Evolutionary conservation across 495 filamentous ascomycete species (phyloP).

Genomic region (Penicillium lagena): DNA sequence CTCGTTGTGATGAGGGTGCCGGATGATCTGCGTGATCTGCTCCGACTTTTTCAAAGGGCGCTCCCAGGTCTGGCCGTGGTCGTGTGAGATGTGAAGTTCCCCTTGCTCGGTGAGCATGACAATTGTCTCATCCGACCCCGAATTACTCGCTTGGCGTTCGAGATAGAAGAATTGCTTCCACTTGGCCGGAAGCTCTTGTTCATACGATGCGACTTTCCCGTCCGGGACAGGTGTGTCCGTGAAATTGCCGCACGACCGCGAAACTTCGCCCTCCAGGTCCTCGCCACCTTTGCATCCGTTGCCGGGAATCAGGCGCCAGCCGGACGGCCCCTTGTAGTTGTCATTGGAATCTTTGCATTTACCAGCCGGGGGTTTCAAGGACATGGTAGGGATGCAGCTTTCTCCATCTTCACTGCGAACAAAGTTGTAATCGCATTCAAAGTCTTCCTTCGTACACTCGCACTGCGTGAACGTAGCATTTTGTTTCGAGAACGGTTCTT

Average conservation of each 20-base stretch:
- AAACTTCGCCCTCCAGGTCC: slow-evolving; percentile 36
- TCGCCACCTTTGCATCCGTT: slow-evolving; percentile 63
- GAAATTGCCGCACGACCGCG: slow-evolving; percentile 45
- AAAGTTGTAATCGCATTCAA: slow-evolving; percentile 94
- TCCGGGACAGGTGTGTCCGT: slow-evolving; percentile 40
- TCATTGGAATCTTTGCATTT: slow-evolving; percentile 60
- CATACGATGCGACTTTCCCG: slow-evolving; percentile 48
- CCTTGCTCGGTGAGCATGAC: slow-evolving; percentile 64
- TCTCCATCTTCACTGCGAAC: slow-evolving; percentile 54
- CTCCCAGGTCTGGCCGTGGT: slow-evolving; percentile 85
- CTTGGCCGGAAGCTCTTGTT: slow-evolving; percentile 50
- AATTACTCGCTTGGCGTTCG: slow-evolving; percentile 64
- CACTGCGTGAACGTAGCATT: slow-evolving; percentile 59
- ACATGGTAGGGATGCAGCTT: slow-evolving; percentile 56
- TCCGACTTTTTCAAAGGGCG: slow-evolving; percentile 50
- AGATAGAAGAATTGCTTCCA: slow-evolving; percentile 69
- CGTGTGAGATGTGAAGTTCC: slow-evolving; percentile 62
- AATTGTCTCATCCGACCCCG: slow-evolving; percentile 70
- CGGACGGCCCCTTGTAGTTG: slow-evolving; percentile 76
- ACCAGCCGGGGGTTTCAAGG: slow-evolving; percentile 44
- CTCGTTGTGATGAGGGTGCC: slow-evolving; percentile 73
- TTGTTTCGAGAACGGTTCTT: slow-evolving; percentile 74
- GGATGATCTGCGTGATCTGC: slow-evolving; percentile 60
- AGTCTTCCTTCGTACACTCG: slow-evolving; percentile 75
- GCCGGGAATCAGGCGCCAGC: slow-evolving; percentile 87